A percentile compares a stretch with the other conserved stretches of the same genome.
Evolutionary conservation across 2,329 filamentous ascomycete species (phyloP).

Genomic region (Botrytis cinerea): DNA sequence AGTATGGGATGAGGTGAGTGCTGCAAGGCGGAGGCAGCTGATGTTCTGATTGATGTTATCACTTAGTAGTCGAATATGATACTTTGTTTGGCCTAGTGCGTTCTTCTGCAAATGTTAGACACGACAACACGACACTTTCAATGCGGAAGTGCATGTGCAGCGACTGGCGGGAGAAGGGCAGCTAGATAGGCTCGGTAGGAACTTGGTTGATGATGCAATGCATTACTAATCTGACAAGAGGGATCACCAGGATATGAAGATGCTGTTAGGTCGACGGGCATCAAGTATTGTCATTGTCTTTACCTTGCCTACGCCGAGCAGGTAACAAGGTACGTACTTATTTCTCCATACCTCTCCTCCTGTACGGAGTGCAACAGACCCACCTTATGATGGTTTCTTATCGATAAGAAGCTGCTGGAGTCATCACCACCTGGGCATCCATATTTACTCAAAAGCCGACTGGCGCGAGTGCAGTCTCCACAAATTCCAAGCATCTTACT

Average conservation of each 20-base stretch:
- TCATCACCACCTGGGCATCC: background rate
- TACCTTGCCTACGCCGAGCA: background rate
- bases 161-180: background rate
- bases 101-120: background rate
- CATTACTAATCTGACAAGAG: background rate
- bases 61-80: background rate
- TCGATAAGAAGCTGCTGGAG: background rate
- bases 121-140: background rate
- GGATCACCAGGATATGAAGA: background rate
- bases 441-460: background rate
- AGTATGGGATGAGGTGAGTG: slow-evolving; percentile 6
- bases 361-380: background rate
- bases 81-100: background rate
- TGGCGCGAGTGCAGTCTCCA: background rate
- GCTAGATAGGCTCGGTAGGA: background rate
- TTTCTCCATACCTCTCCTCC: background rate
- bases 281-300: background rate
- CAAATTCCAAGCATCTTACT: background rate
- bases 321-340: background rate
- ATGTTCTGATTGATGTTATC: slow-evolving; percentile 9
- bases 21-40: slow-evolving; percentile 14
- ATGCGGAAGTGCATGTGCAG: slow-evolving; percentile 5
- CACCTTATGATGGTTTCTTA: background rate
- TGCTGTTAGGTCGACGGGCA: background rate
- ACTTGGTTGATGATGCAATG: background rate